Conservation (phyloP, 345 rosid genomes). For the Murraya koenigii region DNA sequence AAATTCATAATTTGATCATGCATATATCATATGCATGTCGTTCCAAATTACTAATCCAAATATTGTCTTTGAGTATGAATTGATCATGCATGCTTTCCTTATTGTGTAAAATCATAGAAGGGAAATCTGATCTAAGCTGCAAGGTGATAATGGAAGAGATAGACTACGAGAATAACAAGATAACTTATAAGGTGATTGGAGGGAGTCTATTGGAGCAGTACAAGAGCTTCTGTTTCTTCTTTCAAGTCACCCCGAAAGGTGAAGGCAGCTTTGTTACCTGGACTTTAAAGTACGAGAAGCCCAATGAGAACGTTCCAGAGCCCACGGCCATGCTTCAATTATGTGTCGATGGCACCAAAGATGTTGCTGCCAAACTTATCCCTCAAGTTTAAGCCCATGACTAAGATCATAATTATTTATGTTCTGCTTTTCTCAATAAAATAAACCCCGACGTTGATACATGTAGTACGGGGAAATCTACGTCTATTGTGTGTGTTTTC, state of each 20-base stretch:
- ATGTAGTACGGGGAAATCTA: too few relatives aligned
- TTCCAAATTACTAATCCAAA: neutral
- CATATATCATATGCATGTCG: too few relatives aligned
- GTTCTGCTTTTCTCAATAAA: too few relatives aligned
- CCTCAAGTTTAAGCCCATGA: too few relatives aligned
- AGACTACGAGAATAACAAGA: conserved; percentile 31
- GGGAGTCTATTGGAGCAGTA: conserved; percentile 34
- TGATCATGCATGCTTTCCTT: neutral
- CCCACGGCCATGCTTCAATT: conserved; percentile 11
- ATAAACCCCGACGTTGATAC: too few relatives aligned
- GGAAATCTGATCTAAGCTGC: neutral
- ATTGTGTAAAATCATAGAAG: too few relatives aligned
- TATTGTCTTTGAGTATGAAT: neutral
- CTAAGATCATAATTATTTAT: too few relatives aligned
- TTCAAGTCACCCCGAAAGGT: conserved; percentile 28
- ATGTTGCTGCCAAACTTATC: conserved; percentile 12
- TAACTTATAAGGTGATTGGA: conserved; percentile 29
- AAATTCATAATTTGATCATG: neutral
- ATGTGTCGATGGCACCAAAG: conserved; percentile 3
- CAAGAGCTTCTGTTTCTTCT: conserved; percentile 14
- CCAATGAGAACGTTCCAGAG: conserved; percentile 10
- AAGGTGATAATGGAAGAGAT: conserved; percentile 35
- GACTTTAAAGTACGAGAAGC: conserved; percentile 25
- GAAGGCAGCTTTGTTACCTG: conserved; percentile 27
- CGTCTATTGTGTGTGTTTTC: too few relatives aligned